phyloP scores from a whole-genome alignment of 306 rosid genomes.

The Castanea sativa region DNA sequence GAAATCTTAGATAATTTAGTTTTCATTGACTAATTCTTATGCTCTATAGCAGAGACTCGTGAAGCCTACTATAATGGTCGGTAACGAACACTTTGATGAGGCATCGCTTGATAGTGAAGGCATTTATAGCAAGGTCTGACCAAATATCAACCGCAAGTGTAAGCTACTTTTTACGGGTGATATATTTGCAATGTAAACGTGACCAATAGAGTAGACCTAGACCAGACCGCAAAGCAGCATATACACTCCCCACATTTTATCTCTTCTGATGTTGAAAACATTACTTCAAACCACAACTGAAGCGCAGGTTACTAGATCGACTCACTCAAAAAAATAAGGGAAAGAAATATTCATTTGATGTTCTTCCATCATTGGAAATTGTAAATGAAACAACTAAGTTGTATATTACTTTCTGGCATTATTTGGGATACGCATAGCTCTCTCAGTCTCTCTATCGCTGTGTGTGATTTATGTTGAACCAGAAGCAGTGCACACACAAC shows the following conservation, averaged over 20 bases:
- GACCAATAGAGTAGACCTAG: background rate
- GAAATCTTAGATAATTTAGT: background rate
- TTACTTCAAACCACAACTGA: background rate
- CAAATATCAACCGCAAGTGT: background rate
- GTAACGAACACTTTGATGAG: background rate
- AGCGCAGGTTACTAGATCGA: background rate
- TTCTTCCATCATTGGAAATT: background rate
- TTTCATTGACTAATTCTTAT: background rate
- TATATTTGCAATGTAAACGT: background rate
- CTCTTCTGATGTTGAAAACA: background rate
- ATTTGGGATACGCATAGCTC: background rate
- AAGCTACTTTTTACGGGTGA: background rate
- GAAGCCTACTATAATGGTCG: conserved; percentile 15
- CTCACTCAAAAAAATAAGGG: background rate
- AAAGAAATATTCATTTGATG: background rate
- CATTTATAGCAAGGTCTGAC: conserved; percentile 6
- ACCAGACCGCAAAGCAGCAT: too few relatives aligned
- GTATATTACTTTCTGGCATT: too few relatives aligned
- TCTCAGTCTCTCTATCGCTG: too few relatives aligned
- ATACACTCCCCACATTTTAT: background rate
- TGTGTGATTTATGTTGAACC: too few relatives aligned
- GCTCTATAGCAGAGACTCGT: conserved; percentile 16
- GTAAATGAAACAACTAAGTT: background rate
- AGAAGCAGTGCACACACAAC: too few relatives aligned
- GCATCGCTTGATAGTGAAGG: conserved; percentile 10